phyloP scores from a whole-genome alignment of 306 rosid species.

The Heteromeles arbutifolia region DNA sequence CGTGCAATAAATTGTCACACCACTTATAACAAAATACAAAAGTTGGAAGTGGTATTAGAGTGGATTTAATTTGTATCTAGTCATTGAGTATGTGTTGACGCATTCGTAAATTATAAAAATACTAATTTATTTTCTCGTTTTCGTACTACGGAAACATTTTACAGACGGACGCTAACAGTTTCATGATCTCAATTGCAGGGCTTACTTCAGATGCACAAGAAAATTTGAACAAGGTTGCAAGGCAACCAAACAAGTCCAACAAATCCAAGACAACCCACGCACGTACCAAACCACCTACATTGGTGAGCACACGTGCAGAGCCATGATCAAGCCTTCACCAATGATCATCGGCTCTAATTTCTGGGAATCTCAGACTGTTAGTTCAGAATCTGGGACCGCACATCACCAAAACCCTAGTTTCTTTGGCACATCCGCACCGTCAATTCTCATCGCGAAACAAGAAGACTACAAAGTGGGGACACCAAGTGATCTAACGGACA shows the following conservation, averaged over 20 bases:
- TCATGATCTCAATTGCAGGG: constrained; percentile 29
- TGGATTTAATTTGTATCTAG: neutral
- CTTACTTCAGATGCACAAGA: constrained; percentile 68
- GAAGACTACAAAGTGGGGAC: constrained; percentile 21
- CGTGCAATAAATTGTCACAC: too few species aligned
- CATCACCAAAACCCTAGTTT: neutral
- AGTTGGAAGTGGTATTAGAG: too few species aligned
- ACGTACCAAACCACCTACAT: constrained; percentile 54
- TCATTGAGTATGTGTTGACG: neutral
- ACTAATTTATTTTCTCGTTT: neutral
- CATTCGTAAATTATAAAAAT: neutral
- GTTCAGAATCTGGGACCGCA: constrained; percentile 3
- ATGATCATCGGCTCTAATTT: constrained; percentile 26
- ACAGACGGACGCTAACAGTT: neutral
- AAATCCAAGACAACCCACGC: constrained; percentile 34
- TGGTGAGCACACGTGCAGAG: constrained; percentile 63
- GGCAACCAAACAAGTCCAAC: constrained; percentile 69
- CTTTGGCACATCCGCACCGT: neutral
- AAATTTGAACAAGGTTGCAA: constrained; percentile 60
- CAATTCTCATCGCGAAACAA: constrained; percentile 15
- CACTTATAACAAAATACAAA: neutral
- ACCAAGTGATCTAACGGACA: constrained; percentile 26
- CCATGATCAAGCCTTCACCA: constrained; percentile 30
- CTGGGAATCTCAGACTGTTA: constrained; percentile 15
- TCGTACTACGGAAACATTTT: neutral